phyloP scores from a whole-genome alignment of 2,329 filamentous ascomycete species.

The Neoascochyta sp. region DNA sequence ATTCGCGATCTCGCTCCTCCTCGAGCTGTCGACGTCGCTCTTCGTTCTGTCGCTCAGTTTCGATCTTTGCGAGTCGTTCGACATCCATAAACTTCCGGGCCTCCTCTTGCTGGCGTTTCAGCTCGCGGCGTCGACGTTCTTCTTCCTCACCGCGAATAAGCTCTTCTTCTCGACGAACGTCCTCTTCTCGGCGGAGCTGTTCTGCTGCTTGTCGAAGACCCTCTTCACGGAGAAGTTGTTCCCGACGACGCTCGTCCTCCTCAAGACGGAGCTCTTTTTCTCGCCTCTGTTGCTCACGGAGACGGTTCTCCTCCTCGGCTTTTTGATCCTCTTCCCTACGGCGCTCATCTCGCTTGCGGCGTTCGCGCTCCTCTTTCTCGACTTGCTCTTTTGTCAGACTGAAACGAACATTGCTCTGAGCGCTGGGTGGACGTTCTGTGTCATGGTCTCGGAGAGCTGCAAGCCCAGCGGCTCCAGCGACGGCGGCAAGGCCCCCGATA shows the following conservation, averaged over 20 bases:
- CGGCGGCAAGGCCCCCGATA: conserved; percentile 43
- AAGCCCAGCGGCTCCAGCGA: conserved; percentile 42
- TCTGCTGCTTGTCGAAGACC: conserved; percentile 15
- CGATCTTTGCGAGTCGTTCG: conserved; percentile 26
- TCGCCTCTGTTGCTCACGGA: conserved; percentile 18
- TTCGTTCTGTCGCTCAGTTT: conserved; percentile 23
- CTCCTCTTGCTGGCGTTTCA: conserved; percentile 30
- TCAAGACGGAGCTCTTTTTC: conserved; percentile 16
- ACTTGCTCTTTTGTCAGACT: conserved; percentile 56
- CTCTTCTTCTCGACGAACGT: conserved; percentile 18
- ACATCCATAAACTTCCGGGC: conserved; percentile 24
- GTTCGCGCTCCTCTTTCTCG: conserved; percentile 45
- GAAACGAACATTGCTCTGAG: conserved; percentile 52
- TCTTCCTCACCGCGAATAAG: conserved; percentile 19
- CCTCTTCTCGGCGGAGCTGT: conserved; percentile 18
- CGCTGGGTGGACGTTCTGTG: conserved; percentile 21
- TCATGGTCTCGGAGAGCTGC: conserved; percentile 26
- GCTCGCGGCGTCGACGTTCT: conserved; percentile 17
- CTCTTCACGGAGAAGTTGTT: conserved; percentile 9
- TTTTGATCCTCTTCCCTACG: conserved; percentile 18
- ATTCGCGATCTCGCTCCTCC: conserved; percentile 26
- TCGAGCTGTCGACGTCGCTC: conserved; percentile 25
- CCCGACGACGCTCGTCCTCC: conserved; percentile 15
- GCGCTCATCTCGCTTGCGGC: conserved; percentile 30
- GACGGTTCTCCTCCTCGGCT: conserved; percentile 27